These are phyloP conservation scores for Calendula officinalis DNA, from an alignment of 129 eudicot genomes.

Conservation along the genomic window DNA sequence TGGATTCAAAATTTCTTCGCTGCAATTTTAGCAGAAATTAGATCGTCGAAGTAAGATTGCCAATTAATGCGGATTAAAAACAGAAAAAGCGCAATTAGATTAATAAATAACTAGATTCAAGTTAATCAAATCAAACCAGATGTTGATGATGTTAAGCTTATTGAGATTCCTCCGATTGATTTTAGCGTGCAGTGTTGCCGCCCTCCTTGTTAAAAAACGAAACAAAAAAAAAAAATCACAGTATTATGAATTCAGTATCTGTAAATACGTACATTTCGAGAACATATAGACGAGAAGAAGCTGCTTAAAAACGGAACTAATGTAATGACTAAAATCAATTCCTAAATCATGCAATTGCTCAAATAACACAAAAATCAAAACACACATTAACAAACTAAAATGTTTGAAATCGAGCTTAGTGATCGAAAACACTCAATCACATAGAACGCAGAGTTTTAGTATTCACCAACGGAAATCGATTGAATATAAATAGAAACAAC, in stretches of 20 bases:
- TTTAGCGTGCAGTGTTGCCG: constrained; percentile 88
- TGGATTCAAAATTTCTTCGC: constrained; percentile 91
- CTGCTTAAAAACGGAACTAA: too few species aligned
- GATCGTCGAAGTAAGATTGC: not conserved
- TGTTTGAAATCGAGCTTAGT: constrained; percentile 5
- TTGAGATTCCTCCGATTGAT: constrained; percentile 66
- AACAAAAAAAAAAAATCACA: not conserved
- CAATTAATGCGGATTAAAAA: not conserved
- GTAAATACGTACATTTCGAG: not conserved
- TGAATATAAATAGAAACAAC: not conserved
- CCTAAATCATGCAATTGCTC: not conserved
- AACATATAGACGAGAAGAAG: not conserved
- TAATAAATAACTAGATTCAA: not conserved
- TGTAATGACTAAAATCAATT: not conserved
- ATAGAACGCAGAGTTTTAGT: not conserved
- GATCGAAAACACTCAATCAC: constrained; percentile 6
- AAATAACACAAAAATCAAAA: not conserved
- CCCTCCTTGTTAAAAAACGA: constrained; percentile 71
- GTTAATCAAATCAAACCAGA: constrained; percentile 48
- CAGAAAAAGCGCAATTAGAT: not conserved
- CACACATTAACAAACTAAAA: not conserved
- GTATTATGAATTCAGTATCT: not conserved
- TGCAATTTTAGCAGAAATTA: constrained; percentile 26
- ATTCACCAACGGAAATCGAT: not conserved
- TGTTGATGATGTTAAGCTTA: constrained; percentile 79